A percentile compares a stretch with the other conserved stretches of the same genome.
Evolutionary conservation across 78 protist species (phyloP).

Genomic region (Dictyostelium capitatum): DNA sequence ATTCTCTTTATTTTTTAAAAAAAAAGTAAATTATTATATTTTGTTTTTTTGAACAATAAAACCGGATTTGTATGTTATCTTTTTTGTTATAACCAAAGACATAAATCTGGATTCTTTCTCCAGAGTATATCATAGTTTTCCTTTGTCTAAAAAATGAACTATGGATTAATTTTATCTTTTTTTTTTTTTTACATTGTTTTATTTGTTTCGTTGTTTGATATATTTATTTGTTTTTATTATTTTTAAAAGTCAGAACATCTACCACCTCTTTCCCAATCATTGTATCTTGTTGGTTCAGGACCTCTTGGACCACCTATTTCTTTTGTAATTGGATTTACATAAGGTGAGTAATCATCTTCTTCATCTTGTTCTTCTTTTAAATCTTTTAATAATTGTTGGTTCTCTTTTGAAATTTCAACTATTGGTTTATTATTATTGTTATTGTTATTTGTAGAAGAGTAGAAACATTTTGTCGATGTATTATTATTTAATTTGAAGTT

Average conservation of each 20-base stretch:
- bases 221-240: neutral
- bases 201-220: no score
- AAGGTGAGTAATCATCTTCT: neutral
- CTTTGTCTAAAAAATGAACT: no score
- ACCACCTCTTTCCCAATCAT: constrained; percentile 94
- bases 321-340: constrained; percentile 68
- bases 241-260: constrained; percentile 87
- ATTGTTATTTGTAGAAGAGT: neutral
- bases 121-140: no score
- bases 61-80: no score
- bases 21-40: no score
- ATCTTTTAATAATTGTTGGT: constrained; percentile 10
- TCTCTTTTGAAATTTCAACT: neutral
- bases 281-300: constrained; percentile 92
- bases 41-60: no score
- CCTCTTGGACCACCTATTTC: constrained; percentile 91
- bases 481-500: no score
- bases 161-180: no score
- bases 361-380: constrained; percentile 15
- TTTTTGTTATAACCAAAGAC: no score
- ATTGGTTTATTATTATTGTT: neutral
- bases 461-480: neutral
- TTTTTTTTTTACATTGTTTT: no score
- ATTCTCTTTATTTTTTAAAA: no score
- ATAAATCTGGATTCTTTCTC: no score